These are phyloP conservation scores for Spathaspora passalidarum DNA, from an alignment of 805 yeast genomes.

Conservation along the genomic window DNA sequence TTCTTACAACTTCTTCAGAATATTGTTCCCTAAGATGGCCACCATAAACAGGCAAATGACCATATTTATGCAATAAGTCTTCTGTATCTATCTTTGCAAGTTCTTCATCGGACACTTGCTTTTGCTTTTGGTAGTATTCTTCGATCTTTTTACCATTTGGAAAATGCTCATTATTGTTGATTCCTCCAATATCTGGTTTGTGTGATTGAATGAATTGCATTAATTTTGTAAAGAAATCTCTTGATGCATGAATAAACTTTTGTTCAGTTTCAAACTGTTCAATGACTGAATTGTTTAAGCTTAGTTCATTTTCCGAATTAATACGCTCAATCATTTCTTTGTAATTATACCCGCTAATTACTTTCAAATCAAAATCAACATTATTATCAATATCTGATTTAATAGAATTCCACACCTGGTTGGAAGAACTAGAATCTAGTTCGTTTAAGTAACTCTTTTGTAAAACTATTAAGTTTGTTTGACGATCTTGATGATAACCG, in stretches of 20 bases:
- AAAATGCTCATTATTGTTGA: slow-evolving; percentile 30
- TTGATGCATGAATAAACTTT: slow-evolving; percentile 15
- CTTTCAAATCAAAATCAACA: slow-evolving; percentile 10
- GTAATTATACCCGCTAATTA: slow-evolving; percentile 19
- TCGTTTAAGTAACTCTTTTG: slow-evolving; percentile 9
- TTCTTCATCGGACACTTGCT: slow-evolving; percentile 1
- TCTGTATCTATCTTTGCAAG: slow-evolving; percentile 3
- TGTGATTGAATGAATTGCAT: slow-evolving; percentile 16
- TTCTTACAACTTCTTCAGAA: slow-evolving; percentile 26
- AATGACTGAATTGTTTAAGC: slow-evolving; percentile 7
- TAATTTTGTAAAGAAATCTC: slow-evolving; percentile 18
- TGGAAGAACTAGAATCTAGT: slow-evolving; percentile 8
- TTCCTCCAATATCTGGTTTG: slow-evolving; percentile 18
- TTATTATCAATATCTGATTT: slow-evolving; percentile 8
- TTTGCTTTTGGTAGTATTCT: slow-evolving; percentile 2
- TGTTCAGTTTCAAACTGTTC: slow-evolving; percentile 11
- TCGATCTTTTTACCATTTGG: slow-evolving; percentile 5
- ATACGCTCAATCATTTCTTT: slow-evolving; percentile 6
- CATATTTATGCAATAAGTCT: slow-evolving; percentile 11
- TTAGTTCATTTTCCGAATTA: slow-evolving; percentile 4
- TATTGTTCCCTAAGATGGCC: slow-evolving; percentile 34
- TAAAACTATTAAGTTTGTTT: slow-evolving; percentile 13
- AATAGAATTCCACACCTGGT: slow-evolving; percentile 13
- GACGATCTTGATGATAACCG: slow-evolving; percentile 15
- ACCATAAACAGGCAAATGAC: slow-evolving; percentile 28